Percentiles rank a stretch among this genome's conserved stretches.
Conservation (phyloP, 106 monocot genomes). For the Allium sativum region DNA sequence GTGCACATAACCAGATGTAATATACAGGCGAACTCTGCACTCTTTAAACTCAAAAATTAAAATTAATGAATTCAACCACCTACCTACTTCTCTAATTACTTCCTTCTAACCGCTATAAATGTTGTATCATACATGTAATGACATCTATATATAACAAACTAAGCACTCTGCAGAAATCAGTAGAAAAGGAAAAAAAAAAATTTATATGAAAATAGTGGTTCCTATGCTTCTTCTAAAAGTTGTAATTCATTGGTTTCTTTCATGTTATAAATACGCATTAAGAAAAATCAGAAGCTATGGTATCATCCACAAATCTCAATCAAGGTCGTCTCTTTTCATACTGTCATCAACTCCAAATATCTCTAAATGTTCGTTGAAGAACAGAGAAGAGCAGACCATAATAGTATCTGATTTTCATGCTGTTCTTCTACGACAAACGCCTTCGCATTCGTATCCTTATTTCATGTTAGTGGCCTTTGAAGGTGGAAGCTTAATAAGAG, state of each 20-base stretch:
- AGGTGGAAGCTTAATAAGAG: slow-evolving; percentile 45
- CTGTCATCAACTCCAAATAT: background rate
- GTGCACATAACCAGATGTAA: background rate
- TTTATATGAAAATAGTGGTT: background rate
- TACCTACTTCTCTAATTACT: background rate
- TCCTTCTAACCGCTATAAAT: background rate
- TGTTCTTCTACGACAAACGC: slow-evolving; percentile 24
- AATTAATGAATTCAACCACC: background rate
- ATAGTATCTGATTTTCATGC: slow-evolving; percentile 33
- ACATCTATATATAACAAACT: background rate
- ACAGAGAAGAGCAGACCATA: background rate
- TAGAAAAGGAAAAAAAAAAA: background rate
- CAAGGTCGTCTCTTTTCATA: background rate
- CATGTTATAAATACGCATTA: background rate
- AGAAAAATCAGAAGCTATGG: background rate
- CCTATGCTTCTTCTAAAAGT: background rate
- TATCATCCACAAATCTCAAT: background rate
- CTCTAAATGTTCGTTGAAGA: background rate
- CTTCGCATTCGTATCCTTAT: slow-evolving; percentile 50
- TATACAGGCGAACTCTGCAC: background rate
- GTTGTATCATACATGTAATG: background rate
- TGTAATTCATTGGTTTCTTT: background rate
- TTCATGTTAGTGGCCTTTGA: slow-evolving; percentile 87
- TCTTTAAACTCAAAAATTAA: background rate
- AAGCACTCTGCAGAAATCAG: background rate